phyloP scores from a whole-genome alignment of 306 rosid species.

The Chamaecrista fasciculata region DNA sequence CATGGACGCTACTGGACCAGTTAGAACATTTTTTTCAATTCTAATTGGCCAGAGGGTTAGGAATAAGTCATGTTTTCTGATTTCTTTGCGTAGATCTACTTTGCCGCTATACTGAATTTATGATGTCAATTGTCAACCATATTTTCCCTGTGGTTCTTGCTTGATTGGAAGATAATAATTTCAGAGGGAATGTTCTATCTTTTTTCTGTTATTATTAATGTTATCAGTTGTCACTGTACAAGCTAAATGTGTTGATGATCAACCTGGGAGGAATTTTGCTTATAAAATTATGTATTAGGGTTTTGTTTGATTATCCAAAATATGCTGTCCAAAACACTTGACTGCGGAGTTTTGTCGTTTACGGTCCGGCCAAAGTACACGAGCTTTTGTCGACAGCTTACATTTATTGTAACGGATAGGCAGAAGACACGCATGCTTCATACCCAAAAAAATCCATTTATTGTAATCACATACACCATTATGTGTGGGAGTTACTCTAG shows the following conservation, averaged over 20 bases:
- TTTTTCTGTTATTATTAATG: neutral
- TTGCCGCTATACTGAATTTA: neutral
- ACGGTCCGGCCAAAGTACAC: neutral
- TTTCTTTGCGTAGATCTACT: slow-evolving; percentile 20
- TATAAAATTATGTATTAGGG: neutral
- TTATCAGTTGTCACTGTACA: neutral
- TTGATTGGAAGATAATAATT: slow-evolving; percentile 21
- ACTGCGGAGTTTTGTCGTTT: neutral
- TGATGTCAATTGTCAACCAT: neutral
- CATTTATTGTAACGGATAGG: too few relatives aligned
- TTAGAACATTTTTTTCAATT: neutral
- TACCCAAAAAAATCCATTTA: too few relatives aligned
- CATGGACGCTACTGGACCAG: neutral
- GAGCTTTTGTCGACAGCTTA: neutral
- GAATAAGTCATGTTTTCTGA: slow-evolving; percentile 9
- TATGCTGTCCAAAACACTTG: neutral
- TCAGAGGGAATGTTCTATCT: neutral
- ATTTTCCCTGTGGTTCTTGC: neutral
- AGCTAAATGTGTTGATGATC: neutral
- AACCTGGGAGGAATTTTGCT: neutral
- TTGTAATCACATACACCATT: neutral
- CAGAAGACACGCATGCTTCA: too few relatives aligned
- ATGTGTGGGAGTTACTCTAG: neutral
- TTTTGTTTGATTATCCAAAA: neutral
- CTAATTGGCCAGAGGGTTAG: neutral